phyloP scores from a whole-genome alignment of 208 protist genomes.

The Acanthamoeba sp. region DNA sequence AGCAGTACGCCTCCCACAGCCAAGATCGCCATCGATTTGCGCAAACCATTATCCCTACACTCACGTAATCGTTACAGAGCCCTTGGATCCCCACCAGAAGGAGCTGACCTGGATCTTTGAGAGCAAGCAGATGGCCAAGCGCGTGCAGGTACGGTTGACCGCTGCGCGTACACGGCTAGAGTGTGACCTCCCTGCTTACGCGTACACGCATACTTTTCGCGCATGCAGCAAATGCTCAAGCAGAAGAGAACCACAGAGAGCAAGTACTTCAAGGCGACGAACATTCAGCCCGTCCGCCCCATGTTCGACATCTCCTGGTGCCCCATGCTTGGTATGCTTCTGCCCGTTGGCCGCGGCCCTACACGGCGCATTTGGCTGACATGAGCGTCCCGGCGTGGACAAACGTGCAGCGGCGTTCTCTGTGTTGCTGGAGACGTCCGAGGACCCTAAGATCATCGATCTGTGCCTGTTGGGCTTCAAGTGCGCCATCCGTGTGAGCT shows the following conservation, averaged over 20 bases:
- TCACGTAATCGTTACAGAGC: not conserved
- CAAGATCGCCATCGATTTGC: no score
- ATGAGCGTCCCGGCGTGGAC: no score
- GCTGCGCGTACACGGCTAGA: not conserved
- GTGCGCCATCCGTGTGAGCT: constrained; percentile 86
- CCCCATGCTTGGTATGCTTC: constrained; percentile 86
- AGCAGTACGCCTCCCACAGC: not conserved
- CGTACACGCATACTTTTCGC: no score
- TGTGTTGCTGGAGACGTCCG: constrained; percentile 84
- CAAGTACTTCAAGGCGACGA: constrained; percentile 80
- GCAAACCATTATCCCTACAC: no score
- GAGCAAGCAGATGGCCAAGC: constrained; percentile 68
- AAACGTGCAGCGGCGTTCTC: constrained; percentile 51
- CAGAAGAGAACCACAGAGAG: constrained; percentile 14
- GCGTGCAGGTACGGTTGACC: not conserved
- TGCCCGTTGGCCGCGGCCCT: no score
- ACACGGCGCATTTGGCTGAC: not conserved
- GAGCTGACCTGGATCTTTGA: constrained; percentile 67
- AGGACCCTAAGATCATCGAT: constrained; percentile 85
- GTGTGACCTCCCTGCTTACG: not conserved
- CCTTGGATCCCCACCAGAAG: constrained; percentile 14
- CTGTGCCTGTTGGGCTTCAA: constrained; percentile 89
- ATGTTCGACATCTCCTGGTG: constrained; percentile 91
- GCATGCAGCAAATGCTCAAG: constrained; percentile 64
- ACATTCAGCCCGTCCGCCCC: constrained; percentile 87